Evolutionary conservation across 257 asterid species (phyloP).

Genomic region (Jasminum sambac): DNA sequence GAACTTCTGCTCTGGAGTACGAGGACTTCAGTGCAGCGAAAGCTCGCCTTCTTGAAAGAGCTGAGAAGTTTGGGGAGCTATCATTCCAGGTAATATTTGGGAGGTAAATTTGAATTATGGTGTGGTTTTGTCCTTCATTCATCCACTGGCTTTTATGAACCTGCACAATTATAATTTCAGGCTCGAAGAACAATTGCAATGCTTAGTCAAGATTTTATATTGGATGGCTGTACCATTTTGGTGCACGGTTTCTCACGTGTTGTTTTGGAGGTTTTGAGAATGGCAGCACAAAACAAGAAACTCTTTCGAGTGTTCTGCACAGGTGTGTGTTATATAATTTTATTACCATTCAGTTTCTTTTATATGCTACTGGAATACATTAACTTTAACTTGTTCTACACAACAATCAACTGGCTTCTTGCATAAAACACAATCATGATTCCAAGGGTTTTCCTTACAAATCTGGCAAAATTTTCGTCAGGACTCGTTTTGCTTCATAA

Average conservation of each 20-base stretch:
- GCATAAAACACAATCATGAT: background rate
- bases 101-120: conserved; percentile 3
- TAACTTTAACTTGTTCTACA: background rate
- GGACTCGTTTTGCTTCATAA: background rate
- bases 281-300: conserved; percentile 73
- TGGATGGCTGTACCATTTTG: conserved; percentile 89
- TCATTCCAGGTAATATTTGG: conserved; percentile 60
- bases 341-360: background rate
- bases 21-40: conserved; percentile 88
- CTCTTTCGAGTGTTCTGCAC: conserved; percentile 82
- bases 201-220: conserved; percentile 90
- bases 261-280: conserved; percentile 73
- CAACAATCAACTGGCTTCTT: background rate
- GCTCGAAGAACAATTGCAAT: conserved; percentile 79
- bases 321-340: conserved; percentile 51
- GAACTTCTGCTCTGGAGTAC: conserved; percentile 85
- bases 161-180: conserved; percentile 32
- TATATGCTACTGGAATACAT: background rate
- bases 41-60: conserved; percentile 84
- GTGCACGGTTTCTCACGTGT: conserved; percentile 96
- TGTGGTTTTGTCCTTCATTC: conserved; percentile 9
- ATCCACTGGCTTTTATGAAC: background rate
- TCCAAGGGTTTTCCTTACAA: background rate
- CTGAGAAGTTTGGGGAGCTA: conserved; percentile 94
- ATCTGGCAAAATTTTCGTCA: background rate